Evolutionary conservation across 116 monocot genomes (phyloP), one percentile per base, ranked within the genome.

Genomic region (Phalaenopsis hybrid): DNA sequence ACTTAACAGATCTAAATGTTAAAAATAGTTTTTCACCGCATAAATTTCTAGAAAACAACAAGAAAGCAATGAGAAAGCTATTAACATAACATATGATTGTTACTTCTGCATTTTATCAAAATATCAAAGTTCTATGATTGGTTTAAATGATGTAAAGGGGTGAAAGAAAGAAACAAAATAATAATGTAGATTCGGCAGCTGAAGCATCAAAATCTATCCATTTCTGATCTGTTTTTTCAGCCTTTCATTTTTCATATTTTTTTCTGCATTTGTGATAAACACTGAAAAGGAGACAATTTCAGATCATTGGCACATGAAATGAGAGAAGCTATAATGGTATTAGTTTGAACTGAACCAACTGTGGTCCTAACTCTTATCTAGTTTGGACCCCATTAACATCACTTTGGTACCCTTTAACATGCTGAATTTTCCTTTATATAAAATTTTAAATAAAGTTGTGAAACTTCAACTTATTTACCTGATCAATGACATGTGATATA

Each of bases 321-420:
- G 63, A 6, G 23, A 63, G 63, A 20, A 63, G 5, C 4, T n/a
- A 5, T 63, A 25, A 63, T 63, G 23, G 20, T 63, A 63, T 63
- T 63, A 63, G 63, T 21, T 63, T 63, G 63, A 63, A 63, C 23
- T 9, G 63, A 63, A 63, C 63, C 20, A 6, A 63, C 21, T 21
- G 63, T 63, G 63, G 63, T 63, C 63, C 63, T 63, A 63, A 4
- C 21, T 63, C 23, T 63, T 63, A 25, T 25, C 63, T 21, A 63
- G 3, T 63, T 63, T 63, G 63, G 63, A 63, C 63, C 63, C 63
- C 63, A 63, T 63, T 21, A 63, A 63, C 63, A 63, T 63, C 21
- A 21, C 63, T 25, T 63, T 63, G 63, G 63, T 49, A 18, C 59
- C 59, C 59, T 18, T 18, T 61, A n/a, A n/a, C n/a, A n/a, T n/a